These are phyloP conservation scores for Petasospora fabianii DNA, from an alignment of 1,139 yeast genomes.

Conservation along the genomic window DNA sequence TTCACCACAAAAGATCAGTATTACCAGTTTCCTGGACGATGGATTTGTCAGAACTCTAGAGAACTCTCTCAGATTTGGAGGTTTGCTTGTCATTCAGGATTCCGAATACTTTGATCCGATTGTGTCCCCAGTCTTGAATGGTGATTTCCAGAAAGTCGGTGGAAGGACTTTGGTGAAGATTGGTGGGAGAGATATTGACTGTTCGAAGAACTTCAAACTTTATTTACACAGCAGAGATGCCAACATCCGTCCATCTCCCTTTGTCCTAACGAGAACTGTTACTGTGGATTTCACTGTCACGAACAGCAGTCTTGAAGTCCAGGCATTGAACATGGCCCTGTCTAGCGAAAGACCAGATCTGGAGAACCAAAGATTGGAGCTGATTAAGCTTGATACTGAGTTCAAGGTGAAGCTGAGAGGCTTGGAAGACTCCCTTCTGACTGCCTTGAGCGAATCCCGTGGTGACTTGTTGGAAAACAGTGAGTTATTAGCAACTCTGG, in stretches of 20 bases:
- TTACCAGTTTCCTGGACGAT: constrained; percentile 73
- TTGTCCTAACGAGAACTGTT: constrained; percentile 57
- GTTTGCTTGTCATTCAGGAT: constrained; percentile 65
- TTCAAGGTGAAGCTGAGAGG: constrained; percentile 50
- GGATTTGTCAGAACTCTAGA: constrained; percentile 68
- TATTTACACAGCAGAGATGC: constrained; percentile 62
- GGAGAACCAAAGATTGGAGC: constrained; percentile 52
- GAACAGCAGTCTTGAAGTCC: constrained; percentile 58
- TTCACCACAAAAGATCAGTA: constrained; percentile 39
- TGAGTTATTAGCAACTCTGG: constrained; percentile 55
- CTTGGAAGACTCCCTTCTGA: constrained; percentile 61
- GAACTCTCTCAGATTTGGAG: constrained; percentile 83
- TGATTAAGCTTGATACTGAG: constrained; percentile 55
- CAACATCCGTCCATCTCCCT: constrained; percentile 44
- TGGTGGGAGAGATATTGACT: constrained; percentile 65
- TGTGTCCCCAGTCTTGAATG: constrained; percentile 55
- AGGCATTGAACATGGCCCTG: constrained; percentile 58
- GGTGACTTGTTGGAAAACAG: constrained; percentile 72
- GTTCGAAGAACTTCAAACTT: constrained; percentile 59
- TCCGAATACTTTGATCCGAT: constrained; percentile 81
- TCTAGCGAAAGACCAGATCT: constrained; percentile 61
- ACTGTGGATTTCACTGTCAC: constrained; percentile 72
- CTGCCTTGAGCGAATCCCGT: constrained; percentile 51
- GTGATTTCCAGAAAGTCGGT: constrained; percentile 63
- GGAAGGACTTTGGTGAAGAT: constrained; percentile 63